A percentile compares a stretch with the other conserved stretches of the same genome.
These are phyloP conservation scores for Cylindrodendrum hubeiense DNA, from an alignment of 2,329 filamentous ascomycete species.

Conservation along the genomic window DNA sequence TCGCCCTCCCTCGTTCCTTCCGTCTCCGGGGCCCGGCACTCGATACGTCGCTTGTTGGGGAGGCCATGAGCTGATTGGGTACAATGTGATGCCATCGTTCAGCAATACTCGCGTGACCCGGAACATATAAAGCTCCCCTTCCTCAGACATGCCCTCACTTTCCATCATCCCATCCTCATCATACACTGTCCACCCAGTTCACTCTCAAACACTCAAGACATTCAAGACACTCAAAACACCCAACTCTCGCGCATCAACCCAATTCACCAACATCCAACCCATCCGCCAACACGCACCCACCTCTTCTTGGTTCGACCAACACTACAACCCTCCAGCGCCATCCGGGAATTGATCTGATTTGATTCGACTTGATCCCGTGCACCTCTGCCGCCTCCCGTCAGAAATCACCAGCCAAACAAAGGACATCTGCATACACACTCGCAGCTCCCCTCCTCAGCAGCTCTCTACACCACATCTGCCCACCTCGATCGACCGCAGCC, in stretches of 20 bases:
- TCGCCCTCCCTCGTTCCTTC: conserved; percentile 14
- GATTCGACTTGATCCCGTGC: background rate
- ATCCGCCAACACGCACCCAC: background rate
- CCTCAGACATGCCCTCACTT: conserved; percentile 18
- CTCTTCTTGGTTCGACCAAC: background rate
- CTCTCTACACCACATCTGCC: conserved; percentile 13
- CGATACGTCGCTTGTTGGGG: conserved; percentile 19
- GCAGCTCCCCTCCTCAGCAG: background rate
- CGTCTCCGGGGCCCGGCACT: conserved; percentile 25
- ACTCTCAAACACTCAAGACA: background rate
- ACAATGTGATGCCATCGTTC: conserved; percentile 43
- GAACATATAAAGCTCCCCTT: conserved; percentile 43
- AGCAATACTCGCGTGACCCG: conserved; percentile 43
- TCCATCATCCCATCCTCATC: conserved; percentile 20
- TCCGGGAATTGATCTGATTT: conserved; percentile 5
- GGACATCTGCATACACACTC: conserved; percentile 5
- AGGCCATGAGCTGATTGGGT: conserved; percentile 45
- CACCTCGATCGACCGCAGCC: background rate
- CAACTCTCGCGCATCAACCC: conserved; percentile 1
- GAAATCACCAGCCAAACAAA: background rate
- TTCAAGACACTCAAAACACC: too few species aligned
- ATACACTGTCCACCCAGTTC: background rate
- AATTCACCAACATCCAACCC: background rate
- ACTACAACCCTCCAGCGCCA: background rate
- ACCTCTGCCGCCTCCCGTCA: background rate